Conservation (phyloP, 1,139 yeast species). For the Pichia sp. region DNA sequence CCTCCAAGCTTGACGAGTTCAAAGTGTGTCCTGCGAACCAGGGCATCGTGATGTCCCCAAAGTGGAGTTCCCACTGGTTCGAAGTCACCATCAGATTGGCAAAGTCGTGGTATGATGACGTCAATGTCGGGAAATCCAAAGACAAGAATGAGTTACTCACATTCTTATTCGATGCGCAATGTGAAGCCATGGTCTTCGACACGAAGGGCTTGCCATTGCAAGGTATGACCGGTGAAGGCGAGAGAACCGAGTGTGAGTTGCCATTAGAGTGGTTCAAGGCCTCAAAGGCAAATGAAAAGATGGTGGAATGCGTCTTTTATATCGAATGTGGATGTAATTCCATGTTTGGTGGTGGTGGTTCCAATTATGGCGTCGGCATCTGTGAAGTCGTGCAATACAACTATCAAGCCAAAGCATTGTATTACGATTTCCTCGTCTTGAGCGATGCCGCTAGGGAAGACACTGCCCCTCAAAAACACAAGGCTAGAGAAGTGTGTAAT, state of each 20-base stretch:
- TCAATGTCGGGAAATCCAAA: slow-evolving; percentile 22
- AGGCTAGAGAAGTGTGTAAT: slow-evolving; percentile 75
- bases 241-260: slow-evolving; percentile 69
- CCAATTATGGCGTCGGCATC: slow-evolving; percentile 57
- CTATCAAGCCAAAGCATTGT: slow-evolving; percentile 72
- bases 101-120: slow-evolving; percentile 45
- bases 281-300: slow-evolving; percentile 24
- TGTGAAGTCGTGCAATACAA: slow-evolving; percentile 87
- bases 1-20: slow-evolving; percentile 49
- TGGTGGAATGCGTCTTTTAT: slow-evolving; percentile 52
- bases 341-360: slow-evolving; percentile 75
- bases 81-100: slow-evolving; percentile 65
- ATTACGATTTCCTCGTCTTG: slow-evolving; percentile 82
- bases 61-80: slow-evolving; percentile 98
- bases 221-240: slow-evolving; percentile 87
- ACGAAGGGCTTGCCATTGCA: slow-evolving; percentile 67
- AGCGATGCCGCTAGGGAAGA: slow-evolving; percentile 91
- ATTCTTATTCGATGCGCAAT: slow-evolving; percentile 69
- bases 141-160: slow-evolving; percentile 59
- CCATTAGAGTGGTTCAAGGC: slow-evolving; percentile 50
- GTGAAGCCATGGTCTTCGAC: slow-evolving; percentile 80
- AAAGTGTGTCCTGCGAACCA: slow-evolving; percentile 64
- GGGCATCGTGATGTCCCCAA: slow-evolving; percentile 70
- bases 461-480: slow-evolving; percentile 80
- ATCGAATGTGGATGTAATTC: slow-evolving; percentile 93